Evolutionary conservation across 2,329 filamentous ascomycete species (phyloP).

Genomic region (Chaetomiaceae sp.): DNA sequence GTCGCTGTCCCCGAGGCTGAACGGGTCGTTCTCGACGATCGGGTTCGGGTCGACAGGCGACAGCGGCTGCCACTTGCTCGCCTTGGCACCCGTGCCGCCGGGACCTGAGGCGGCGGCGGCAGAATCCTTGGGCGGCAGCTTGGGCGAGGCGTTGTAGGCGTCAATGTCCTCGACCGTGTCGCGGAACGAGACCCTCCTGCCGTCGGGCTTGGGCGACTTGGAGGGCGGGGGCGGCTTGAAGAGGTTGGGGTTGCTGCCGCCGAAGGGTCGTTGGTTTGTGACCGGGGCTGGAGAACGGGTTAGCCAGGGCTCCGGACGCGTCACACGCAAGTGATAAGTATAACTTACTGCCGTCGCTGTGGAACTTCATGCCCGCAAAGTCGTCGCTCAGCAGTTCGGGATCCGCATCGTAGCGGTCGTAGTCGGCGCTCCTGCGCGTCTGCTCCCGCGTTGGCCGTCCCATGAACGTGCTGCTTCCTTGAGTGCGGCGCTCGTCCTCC

Average conservation of each 20-base stretch:
- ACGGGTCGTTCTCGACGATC: constrained; percentile 87
- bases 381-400: constrained; percentile 86
- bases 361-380: constrained; percentile 67
- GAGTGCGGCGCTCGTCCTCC: constrained; percentile 50
- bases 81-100: constrained; percentile 53
- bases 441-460: constrained; percentile 56
- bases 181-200: constrained; percentile 54
- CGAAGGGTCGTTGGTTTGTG: constrained; percentile 55
- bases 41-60: constrained; percentile 80
- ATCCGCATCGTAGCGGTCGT: constrained; percentile 90
- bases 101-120: constrained; percentile 35
- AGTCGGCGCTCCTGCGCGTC: constrained; percentile 74
- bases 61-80: constrained; percentile 96
- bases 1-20: constrained; percentile 92
- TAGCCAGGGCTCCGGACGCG: constrained; percentile 15
- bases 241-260: constrained; percentile 63
- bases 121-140: constrained; percentile 51
- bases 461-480: constrained; percentile 35
- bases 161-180: constrained; percentile 73
- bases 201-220: constrained; percentile 48
- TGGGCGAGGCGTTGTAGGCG: constrained; percentile 65
- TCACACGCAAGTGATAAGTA: no score
- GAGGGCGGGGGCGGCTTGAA: constrained; percentile 65
- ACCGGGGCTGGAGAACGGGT: constrained; percentile 44
- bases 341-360: constrained; percentile 56